Evolutionary conservation across 1,139 yeast species (phyloP).

Genomic region (Kodamaea arcana): DNA sequence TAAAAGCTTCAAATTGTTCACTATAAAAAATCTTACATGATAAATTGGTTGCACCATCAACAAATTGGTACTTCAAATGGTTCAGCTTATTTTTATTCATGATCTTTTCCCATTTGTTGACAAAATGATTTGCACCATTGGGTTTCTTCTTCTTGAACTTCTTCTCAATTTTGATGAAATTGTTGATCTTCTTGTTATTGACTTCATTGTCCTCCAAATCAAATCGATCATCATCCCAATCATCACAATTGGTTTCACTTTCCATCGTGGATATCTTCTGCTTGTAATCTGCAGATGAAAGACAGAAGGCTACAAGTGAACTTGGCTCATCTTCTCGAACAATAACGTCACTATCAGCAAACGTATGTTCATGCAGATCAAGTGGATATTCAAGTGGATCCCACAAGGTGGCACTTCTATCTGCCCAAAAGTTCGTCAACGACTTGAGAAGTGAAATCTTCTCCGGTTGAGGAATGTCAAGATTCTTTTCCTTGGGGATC

Average conservation of each 20-base stretch:
- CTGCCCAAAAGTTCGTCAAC: slow-evolving; percentile 94
- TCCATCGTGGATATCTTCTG: slow-evolving; percentile 53
- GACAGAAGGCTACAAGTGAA: slow-evolving; percentile 87
- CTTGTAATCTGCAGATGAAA: slow-evolving; percentile 77
- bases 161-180: slow-evolving; percentile 41
- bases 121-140: slow-evolving; percentile 14
- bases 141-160: slow-evolving; percentile 36
- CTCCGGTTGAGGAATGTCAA: slow-evolving; percentile 51
- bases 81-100: slow-evolving; percentile 83
- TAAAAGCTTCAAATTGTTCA: slow-evolving; percentile 93
- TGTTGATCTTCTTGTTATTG: slow-evolving; percentile 33
- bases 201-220: slow-evolving; percentile 21
- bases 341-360: slow-evolving; percentile 90
- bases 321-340: slow-evolving; percentile 97
- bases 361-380: slow-evolving; percentile 77
- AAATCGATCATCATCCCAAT: slow-evolving; percentile 12
- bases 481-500: slow-evolving; percentile 7
- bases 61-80: slow-evolving; percentile 87
- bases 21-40: slow-evolving; percentile 94
- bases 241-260: slow-evolving; percentile 15
- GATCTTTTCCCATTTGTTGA: slow-evolving; percentile 48
- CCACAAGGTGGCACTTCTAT: slow-evolving; percentile 94
- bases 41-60: slow-evolving; percentile 76
- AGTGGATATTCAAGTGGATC: slow-evolving; percentile 86
- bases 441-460: slow-evolving; percentile 76